These are phyloP conservation scores for Ocimum tenuiflorum DNA, from an alignment of 257 asterid species.

Conservation along the genomic window DNA sequence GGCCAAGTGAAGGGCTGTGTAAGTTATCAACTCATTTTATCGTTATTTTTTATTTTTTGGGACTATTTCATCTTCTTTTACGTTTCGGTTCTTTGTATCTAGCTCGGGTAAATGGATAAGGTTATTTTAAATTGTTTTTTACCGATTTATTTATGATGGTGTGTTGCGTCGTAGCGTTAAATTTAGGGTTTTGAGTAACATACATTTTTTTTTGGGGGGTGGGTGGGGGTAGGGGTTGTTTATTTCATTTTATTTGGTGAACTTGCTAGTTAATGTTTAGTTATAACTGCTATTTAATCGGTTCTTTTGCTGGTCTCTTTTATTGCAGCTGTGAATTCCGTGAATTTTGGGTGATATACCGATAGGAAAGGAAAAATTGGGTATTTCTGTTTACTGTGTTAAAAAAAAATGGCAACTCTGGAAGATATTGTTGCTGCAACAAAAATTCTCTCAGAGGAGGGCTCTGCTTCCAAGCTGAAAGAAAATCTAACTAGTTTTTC, in stretches of 20 bases:
- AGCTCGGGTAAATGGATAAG: background rate
- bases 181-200: background rate
- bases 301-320: background rate
- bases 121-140: background rate
- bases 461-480: conserved; percentile 8
- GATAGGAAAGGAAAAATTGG: conserved; percentile 2
- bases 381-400: background rate
- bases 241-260: background rate
- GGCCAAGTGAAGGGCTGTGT: background rate
- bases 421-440: conserved; percentile 28
- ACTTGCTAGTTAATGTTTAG: conserved; percentile 9
- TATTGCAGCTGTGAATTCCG: conserved; percentile 18
- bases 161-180: background rate
- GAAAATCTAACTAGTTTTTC: conserved; percentile 10
- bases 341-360: background rate
- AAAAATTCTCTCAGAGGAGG: conserved; percentile 20
- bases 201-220: too few species aligned
- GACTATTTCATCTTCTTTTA: too few species aligned
- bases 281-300: conserved; percentile 8
- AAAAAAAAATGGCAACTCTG: conserved; percentile 22
- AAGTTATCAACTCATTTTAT: background rate
- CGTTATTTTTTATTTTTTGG: background rate
- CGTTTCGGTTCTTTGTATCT: background rate
- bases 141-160: background rate
- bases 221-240: background rate